phyloP scores from a whole-genome alignment of 768 basidiomycete genomes.

The Mycena indigotica region DNA sequence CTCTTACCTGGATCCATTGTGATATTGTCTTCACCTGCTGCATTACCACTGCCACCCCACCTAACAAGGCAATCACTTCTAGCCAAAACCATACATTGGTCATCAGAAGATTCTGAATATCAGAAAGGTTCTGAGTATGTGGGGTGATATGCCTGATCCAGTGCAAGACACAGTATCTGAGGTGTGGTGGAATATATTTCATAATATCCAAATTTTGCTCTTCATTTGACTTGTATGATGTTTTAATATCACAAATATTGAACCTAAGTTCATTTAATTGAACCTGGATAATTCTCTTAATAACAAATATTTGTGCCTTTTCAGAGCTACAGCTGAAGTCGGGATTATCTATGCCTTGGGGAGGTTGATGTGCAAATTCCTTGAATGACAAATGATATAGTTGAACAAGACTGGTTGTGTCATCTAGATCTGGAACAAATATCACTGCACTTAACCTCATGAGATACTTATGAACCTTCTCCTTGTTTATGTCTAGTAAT shows the following conservation, averaged over 20 bases:
- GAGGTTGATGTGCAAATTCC: background rate
- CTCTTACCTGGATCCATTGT: background rate
- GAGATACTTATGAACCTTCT: background rate
- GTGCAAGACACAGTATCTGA: background rate
- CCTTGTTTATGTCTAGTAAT: background rate
- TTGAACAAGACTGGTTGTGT: background rate
- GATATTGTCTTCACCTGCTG: background rate
- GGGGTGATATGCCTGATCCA: background rate
- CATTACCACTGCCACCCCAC: background rate
- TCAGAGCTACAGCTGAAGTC: background rate
- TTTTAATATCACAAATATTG: slow-evolving; percentile 7
- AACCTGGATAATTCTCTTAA: background rate
- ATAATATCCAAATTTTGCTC: background rate
- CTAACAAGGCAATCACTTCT: slow-evolving; percentile 2
- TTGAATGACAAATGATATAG: background rate
- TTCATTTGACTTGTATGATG: slow-evolving; percentile 3
- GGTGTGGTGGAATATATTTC: background rate
- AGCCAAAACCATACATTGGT: slow-evolving; percentile 7
- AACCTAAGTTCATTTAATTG: slow-evolving; percentile 1
- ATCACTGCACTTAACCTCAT: slow-evolving; percentile 1
- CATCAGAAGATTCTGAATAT: background rate
- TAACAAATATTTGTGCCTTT: background rate
- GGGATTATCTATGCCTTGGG: background rate
- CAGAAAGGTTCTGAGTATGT: background rate
- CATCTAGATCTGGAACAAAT: background rate